Conservation (phyloP, 2,329 filamentous ascomycete species). For the Metarhizium guizhouense region DNA sequence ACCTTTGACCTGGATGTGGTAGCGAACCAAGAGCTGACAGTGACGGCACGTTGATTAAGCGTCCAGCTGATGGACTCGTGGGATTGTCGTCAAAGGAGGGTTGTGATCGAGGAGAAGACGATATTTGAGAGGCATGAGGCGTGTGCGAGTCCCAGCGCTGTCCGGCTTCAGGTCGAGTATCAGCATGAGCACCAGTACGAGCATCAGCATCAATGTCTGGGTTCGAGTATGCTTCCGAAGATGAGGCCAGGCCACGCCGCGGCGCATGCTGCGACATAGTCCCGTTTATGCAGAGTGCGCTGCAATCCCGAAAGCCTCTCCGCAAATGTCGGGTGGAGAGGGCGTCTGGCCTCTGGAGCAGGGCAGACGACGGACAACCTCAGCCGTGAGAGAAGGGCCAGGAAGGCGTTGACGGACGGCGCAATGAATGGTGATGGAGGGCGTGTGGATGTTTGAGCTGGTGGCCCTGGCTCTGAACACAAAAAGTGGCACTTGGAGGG, state of each 20-base stretch:
- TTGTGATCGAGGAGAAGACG: conserved; percentile 13
- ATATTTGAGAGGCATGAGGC: conserved; percentile 10
- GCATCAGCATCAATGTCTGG: conserved; percentile 3
- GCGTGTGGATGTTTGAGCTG: conserved; percentile 1
- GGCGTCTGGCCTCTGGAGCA: neutral
- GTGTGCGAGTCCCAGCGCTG: conserved; percentile 2
- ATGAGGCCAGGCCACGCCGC: conserved; percentile 32
- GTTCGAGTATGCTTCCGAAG: conserved; percentile 9
- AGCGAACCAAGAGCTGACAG: conserved; percentile 13
- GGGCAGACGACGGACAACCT: neutral
- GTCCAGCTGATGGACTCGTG: conserved; percentile 37
- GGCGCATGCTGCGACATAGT: conserved; percentile 46
- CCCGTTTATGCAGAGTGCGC: conserved; percentile 14
- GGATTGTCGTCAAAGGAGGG: conserved; percentile 24
- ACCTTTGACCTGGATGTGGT: conserved; percentile 18
- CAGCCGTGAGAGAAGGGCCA: neutral
- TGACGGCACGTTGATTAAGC: conserved; percentile 15
- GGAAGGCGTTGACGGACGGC: neutral
- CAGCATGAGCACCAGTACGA: neutral
- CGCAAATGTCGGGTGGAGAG: conserved; percentile 4
- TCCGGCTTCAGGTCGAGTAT: neutral
- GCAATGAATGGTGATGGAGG: neutral
- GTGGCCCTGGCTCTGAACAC: neutral
- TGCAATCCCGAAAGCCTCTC: conserved; percentile 8
- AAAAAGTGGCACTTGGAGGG: neutral